These are phyloP conservation scores for Exophiala oligosperma DNA, from an alignment of 2,329 filamentous ascomycete species.

Conservation along the genomic window DNA sequence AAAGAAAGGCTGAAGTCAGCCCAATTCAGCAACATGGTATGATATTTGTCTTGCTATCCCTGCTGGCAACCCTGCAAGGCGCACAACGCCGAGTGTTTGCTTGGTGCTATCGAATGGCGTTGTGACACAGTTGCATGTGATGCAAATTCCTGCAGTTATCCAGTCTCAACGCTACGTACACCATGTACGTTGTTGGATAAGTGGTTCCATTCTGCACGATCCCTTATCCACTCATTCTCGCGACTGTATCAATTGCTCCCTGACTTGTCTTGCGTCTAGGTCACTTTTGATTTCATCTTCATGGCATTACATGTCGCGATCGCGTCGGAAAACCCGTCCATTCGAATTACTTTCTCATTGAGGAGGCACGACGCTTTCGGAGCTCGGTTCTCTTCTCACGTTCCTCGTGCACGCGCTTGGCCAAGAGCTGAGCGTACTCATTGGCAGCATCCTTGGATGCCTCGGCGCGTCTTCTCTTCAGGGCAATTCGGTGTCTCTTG, in stretches of 20 bases:
- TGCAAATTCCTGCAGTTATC: constrained; percentile 6
- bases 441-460: constrained; percentile 98
- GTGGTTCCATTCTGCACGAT: neutral
- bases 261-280: neutral
- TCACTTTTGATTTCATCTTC: neutral
- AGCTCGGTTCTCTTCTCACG: constrained; percentile 90
- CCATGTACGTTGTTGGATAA: neutral
- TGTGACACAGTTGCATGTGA: constrained; percentile 6
- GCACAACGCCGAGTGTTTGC: neutral
- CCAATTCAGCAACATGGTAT: neutral
- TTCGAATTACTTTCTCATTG: constrained; percentile 76
- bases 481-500: constrained; percentile 96
- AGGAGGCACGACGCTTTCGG: constrained; percentile 96
- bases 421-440: constrained; percentile 94
- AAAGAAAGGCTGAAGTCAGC: neutral
- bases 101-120: constrained; percentile 1
- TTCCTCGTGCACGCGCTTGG: constrained; percentile 96
- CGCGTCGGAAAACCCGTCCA: neutral
- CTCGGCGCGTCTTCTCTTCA: constrained; percentile 98
- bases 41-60: constrained; percentile 8
- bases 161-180: constrained; percentile 2
- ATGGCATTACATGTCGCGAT: neutral
- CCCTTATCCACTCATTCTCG: neutral
- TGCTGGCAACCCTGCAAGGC: constrained; percentile 1
- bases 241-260: neutral